Evolutionary conservation across 208 protist genomes (phyloP), one percentile per base, ranked within the genome.

Genomic region (Leptomonas seymouri): DNA sequence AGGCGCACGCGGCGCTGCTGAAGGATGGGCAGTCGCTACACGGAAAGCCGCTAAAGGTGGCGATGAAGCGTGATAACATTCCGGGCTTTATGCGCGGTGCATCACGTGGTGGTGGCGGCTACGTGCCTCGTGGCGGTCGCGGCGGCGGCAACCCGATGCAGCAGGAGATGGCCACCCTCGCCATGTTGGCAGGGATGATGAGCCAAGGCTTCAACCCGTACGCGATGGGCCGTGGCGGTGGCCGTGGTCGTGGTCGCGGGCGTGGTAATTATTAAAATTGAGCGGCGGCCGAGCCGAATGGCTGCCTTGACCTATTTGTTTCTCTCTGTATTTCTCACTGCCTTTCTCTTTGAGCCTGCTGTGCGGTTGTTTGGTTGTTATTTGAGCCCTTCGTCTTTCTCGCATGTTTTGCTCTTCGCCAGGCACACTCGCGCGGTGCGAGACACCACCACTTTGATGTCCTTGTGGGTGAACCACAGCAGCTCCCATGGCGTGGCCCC

Each of bases 21-120:
- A 97, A 97, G 80, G 85, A 97, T 51, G 86, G 86, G 5, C 92
- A 97, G 73, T 84, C 89, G 11, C 74, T 93, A 12, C 92, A 97
- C 53, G 92, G 92, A 0, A 90, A 84, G 67, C 89, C 92, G 31
- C 71, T 97, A 62, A 93, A 82, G 59, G 84, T 97, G 39, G 84
- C 85, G 11, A 56, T 86, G 65, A 97, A 97, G 78, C 89, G 92
- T 2, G 92, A 97, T 30, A 94, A 94, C 70, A 81, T 94, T 31
- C 89, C 92, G 0, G 84, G 83, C 21, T 94, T 91, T 53, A 86
- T 93, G 76, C 86, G 91, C 23, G 87, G 84, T 27, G 78, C 76
- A 0, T 48, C 74, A 15, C 74, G 64, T 15, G 67, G 74, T 48
- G 67, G 55, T 7, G 56, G 74, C 49, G 66, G 50, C 45, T 80